Conservation (phyloP, 1,284 basidiomycete species). For the Marasmius oreades region DNA sequence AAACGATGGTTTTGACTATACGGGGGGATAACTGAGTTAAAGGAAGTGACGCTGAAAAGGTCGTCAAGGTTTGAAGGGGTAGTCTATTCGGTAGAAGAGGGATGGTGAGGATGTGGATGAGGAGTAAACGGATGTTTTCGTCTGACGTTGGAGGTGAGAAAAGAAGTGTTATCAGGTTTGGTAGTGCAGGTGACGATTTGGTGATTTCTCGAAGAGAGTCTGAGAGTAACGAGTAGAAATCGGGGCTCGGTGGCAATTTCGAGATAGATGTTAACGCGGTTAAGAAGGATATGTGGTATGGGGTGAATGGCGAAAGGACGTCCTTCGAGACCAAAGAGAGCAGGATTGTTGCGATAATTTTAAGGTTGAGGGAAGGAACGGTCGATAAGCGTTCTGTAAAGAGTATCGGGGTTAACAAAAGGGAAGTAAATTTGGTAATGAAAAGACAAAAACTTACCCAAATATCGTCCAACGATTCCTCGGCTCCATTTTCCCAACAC, state of each 20-base stretch:
- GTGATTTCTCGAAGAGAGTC: conserved; percentile 2
- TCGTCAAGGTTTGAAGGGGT: conserved; percentile 46
- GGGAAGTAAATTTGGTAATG: background rate
- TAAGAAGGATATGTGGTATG: background rate
- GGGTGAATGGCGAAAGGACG: background rate
- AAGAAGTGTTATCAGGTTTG: conserved; percentile 38
- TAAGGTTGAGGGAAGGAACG: background rate
- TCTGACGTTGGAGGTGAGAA: conserved; percentile 34
- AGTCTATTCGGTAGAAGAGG: conserved; percentile 68
- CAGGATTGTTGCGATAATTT: background rate
- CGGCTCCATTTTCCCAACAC: conserved; percentile 52
- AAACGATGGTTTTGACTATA: background rate
- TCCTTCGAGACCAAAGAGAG: background rate
- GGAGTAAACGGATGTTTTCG: conserved; percentile 32
- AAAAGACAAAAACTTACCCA: background rate
- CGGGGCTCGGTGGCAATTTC: no score
- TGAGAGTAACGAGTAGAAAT: background rate
- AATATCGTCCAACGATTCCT: conserved; percentile 28
- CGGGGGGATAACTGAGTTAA: conserved; percentile 27
- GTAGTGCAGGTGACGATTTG: conserved; percentile 33
- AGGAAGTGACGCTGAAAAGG: conserved; percentile 35
- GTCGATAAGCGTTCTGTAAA: background rate
- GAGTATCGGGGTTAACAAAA: background rate
- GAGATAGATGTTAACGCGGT: background rate
- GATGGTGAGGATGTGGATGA: conserved; percentile 54